Evolutionary conservation across 768 basidiomycete genomes (phyloP), one percentile per base, ranked within the genome.

Genomic region (Tricholoma sp.): DNA sequence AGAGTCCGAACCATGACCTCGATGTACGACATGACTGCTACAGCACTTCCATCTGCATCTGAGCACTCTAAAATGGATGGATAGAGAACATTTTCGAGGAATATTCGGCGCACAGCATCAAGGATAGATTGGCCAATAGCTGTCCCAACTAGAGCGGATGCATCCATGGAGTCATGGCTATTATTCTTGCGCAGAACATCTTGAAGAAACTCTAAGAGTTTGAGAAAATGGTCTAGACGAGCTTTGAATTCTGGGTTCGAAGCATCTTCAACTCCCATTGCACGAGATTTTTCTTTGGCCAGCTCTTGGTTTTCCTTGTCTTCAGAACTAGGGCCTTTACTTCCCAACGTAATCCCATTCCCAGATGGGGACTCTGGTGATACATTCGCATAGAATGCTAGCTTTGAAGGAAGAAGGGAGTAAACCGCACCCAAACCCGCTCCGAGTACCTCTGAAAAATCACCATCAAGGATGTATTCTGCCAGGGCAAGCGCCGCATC

Each of bases 401-500:
- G 78, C 71, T 97, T 97, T 17, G 85, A 84, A 0, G 96, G 96
- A 10, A 98, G 76, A 2, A 94, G 72, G 2, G 94, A 97, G 66
- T 96, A 98, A 1, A 96, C 89, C 0, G 96, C 96, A 3, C 93
- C 88, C 10, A 98, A 69, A 13, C 94, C 94, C 3, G 96, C 96
- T 15, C 88, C 93, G 47, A 98, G 82, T 10, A 98, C 96, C 60
- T 98, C 94, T n/a, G 94, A 92, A 68, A 97, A 96, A 70, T 98
- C 96, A n/a, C 94, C 92, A 65, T 96, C 92, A 15, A 97, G 80
- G 52, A 98, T 91, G 67, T 93, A 97, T 66, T 95, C 93, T 17
- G 92, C 92, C 37, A 98, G 76, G 7, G 91, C 89, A 42, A 95
- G 76, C 1, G 89, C 89, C 1, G 93, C 91, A 65, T 94, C 93